Conservation (phyloP, 2,329 filamentous ascomycete species). For the Nothopassalora personata region DNA sequence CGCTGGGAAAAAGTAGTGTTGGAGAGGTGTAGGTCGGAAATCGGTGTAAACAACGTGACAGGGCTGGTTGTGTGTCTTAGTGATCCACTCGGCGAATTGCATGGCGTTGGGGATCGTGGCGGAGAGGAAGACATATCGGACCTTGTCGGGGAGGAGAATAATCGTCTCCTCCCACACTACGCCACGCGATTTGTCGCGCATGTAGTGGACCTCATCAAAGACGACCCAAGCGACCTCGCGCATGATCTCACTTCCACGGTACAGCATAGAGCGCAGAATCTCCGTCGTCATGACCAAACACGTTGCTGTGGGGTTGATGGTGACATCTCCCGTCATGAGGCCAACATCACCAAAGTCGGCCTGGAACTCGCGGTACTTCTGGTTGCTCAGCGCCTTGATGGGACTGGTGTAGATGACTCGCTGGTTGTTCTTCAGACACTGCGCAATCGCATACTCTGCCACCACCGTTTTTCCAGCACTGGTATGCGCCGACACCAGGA, state of each 20-base stretch:
- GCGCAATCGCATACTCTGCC: slow-evolving; percentile 95
- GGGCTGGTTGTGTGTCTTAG: slow-evolving; percentile 93
- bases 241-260: slow-evolving; percentile 98
- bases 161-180: slow-evolving; percentile 99
- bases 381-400: slow-evolving; percentile 97
- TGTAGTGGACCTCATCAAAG: slow-evolving; percentile 98
- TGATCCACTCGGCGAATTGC: slow-evolving; percentile 99
- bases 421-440: slow-evolving; percentile 95
- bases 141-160: slow-evolving; percentile 95
- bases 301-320: slow-evolving; percentile 96
- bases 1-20: slow-evolving; percentile 95
- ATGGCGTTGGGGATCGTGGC: slow-evolving; percentile 98
- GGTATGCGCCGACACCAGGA: slow-evolving; percentile 93
- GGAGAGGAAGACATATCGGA: slow-evolving; percentile 95
- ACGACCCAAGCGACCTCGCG: slow-evolving; percentile 97
- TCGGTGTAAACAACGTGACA: slow-evolving; percentile 99
- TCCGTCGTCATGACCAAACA: slow-evolving; percentile 99
- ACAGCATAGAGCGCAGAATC: slow-evolving; percentile 97
- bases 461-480: slow-evolving; percentile 98
- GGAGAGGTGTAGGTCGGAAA: slow-evolving; percentile 90
- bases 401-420: slow-evolving; percentile 98
- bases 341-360: slow-evolving; percentile 95
- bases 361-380: slow-evolving; percentile 95
- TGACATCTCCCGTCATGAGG: slow-evolving; percentile 98
- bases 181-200: slow-evolving; percentile 87